Conservation (phyloP, 1,284 basidiomycete genomes). For the Testicularia cyperi region DNA sequence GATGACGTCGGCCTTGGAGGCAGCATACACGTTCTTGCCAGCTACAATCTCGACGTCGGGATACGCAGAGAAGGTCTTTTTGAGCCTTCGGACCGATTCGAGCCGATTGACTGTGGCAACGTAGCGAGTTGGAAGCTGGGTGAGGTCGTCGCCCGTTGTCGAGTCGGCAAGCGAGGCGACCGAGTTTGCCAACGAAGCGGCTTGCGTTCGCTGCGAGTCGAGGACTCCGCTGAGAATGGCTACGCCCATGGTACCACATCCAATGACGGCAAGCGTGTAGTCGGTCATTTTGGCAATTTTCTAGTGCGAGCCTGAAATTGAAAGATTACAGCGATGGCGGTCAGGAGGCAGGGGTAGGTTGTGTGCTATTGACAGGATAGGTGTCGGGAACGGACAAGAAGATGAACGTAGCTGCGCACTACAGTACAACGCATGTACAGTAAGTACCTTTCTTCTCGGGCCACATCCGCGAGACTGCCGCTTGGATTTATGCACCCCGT, state of each 20-base stretch:
- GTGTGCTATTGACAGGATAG: no score
- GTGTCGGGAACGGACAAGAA: no score
- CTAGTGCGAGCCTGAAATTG: no score
- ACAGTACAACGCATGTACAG: no score
- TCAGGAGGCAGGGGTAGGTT: no score
- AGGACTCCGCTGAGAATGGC: constrained; percentile 90
- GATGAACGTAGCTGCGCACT: no score
- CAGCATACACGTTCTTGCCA: constrained; percentile 73
- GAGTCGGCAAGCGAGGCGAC: constrained; percentile 22
- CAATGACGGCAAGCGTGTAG: constrained; percentile 55
- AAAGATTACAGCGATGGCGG: no score
- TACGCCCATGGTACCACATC: constrained; percentile 96
- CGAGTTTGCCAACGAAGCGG: constrained; percentile 19
- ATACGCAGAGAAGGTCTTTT: constrained; percentile 65
- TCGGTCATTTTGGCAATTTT: no score
- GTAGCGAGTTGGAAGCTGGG: constrained; percentile 73
- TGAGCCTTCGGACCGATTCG: constrained; percentile 75
- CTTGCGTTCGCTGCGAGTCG: constrained; percentile 52
- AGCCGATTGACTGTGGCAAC: constrained; percentile 83
- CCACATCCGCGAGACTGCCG: no score
- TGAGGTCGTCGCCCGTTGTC: constrained; percentile 31
- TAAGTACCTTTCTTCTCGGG: no score
- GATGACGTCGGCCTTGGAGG: constrained; percentile 76
- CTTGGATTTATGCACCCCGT: no score
- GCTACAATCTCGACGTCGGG: constrained; percentile 69